Percentiles rank a stretch among this genome's conserved stretches.
Evolutionary conservation across 257 asterid genomes (phyloP).

Genomic region (Capsicum chinense): DNA sequence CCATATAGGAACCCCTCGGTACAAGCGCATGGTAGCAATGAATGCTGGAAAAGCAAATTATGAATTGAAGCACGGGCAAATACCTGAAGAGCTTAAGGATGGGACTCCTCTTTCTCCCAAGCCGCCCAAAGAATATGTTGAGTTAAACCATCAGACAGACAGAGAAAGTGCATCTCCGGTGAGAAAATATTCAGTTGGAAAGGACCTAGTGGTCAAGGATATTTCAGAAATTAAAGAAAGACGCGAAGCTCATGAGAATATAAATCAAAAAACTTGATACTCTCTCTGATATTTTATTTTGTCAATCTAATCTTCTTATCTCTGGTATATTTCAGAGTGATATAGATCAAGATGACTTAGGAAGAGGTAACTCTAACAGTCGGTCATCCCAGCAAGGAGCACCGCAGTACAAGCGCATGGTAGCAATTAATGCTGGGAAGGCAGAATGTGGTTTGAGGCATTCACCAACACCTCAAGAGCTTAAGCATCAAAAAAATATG

Average conservation of each 20-base stretch:
- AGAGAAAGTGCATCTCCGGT: constrained; percentile 41
- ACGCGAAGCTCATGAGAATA: constrained; percentile 38
- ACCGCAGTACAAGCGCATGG: constrained; percentile 27
- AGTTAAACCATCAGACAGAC: constrained; percentile 17
- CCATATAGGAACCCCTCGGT: constrained; percentile 18
- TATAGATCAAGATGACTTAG: constrained; percentile 22
- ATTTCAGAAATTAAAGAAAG: constrained; percentile 28
- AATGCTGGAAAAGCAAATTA: constrained; percentile 22
- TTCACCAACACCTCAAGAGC: constrained; percentile 8
- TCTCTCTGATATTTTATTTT: background rate
- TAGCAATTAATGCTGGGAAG: constrained; percentile 25
- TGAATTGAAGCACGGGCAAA: background rate
- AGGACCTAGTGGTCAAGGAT: constrained; percentile 43
- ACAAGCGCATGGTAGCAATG: constrained; percentile 24
- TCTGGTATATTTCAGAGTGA: constrained; percentile 16
- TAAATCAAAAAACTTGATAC: constrained; percentile 15
- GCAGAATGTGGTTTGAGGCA: background rate
- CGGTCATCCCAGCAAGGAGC: constrained; percentile 7
- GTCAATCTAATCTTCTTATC: background rate
- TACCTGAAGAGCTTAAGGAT: constrained; percentile 24
- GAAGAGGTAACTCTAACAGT: background rate
- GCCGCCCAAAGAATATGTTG: background rate
- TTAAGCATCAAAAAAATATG: background rate
- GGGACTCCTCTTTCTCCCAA: constrained; percentile 18
- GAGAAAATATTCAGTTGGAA: constrained; percentile 59